These are phyloP conservation scores for Grigorovia yakushimaensis DNA, from an alignment of 805 yeast species.

Conservation along the genomic window DNA sequence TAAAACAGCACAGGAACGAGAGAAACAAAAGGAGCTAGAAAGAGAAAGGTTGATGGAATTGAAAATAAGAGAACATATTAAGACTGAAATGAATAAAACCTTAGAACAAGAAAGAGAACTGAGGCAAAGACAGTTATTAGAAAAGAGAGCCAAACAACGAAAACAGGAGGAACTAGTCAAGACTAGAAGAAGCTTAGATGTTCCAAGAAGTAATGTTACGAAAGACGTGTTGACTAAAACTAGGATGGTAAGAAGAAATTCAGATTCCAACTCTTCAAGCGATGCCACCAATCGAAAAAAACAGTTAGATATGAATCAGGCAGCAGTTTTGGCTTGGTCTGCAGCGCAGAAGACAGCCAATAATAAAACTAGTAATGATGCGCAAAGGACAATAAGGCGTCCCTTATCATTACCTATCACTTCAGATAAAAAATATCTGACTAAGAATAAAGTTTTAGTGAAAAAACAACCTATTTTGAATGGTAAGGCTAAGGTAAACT, in stretches of 20 bases:
- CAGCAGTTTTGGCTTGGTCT: conserved; percentile 8
- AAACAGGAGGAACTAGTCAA: background rate
- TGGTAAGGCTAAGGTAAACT: background rate
- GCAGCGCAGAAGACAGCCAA: background rate
- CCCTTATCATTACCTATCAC: background rate
- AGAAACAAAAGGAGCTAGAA: conserved; percentile 10
- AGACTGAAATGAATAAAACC: conserved; percentile 14
- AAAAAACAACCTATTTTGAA: background rate
- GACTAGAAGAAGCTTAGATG: conserved; percentile 7
- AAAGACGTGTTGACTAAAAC: background rate
- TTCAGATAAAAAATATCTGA: background rate
- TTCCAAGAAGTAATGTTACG: background rate
- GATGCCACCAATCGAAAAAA: background rate
- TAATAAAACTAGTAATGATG: background rate
- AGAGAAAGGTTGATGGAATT: conserved; percentile 16
- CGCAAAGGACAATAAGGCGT: background rate
- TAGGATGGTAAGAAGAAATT: background rate
- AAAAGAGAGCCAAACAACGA: conserved; percentile 3
- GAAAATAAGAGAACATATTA: conserved; percentile 21
- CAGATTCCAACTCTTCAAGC: background rate
- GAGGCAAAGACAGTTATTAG: background rate
- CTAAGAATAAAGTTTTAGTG: background rate
- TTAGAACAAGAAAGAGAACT: conserved; percentile 10
- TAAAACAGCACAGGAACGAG: conserved; percentile 4
- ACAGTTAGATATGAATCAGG: conserved; percentile 5